These are phyloP conservation scores for Ensete ventricosum DNA, from an alignment of 176 grass and related monocot species.

Conservation along the genomic window DNA sequence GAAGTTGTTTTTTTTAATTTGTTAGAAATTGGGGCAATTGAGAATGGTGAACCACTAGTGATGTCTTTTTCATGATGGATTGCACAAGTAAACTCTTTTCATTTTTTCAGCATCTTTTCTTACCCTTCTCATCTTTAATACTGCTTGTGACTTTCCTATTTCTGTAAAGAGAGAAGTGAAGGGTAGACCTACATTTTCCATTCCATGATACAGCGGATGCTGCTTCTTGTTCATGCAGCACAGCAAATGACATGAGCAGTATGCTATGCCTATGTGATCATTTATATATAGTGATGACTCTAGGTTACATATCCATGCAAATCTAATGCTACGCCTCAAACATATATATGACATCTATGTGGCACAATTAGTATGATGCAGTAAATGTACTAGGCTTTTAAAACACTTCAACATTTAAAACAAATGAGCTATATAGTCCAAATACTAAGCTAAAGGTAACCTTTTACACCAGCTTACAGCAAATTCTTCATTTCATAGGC, in stretches of 20 bases:
- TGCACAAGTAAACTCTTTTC: neutral
- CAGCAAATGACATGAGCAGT: neutral
- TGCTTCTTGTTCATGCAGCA: neutral
- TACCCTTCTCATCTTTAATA: neutral
- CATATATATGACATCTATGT: neutral
- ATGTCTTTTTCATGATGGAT: neutral
- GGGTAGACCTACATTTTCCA: no score
- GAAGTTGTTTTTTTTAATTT: no score
- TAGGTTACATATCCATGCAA: neutral
- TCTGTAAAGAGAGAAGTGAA: neutral
- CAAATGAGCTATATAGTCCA: neutral
- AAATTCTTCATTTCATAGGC: neutral
- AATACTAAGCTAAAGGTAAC: neutral
- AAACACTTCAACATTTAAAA: neutral
- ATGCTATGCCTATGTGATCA: neutral
- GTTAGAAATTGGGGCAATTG: no score
- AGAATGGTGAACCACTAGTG: no score
- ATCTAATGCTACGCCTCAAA: neutral
- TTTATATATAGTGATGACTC: neutral
- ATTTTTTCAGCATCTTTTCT: neutral
- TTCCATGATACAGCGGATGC: no score
- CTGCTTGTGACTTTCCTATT: no score
- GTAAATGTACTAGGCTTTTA: no score
- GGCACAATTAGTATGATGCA: no score
- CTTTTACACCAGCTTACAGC: neutral